Conservation (phyloP, 176 grass and related monocot species). For the Oropetium thomaeum region DNA sequence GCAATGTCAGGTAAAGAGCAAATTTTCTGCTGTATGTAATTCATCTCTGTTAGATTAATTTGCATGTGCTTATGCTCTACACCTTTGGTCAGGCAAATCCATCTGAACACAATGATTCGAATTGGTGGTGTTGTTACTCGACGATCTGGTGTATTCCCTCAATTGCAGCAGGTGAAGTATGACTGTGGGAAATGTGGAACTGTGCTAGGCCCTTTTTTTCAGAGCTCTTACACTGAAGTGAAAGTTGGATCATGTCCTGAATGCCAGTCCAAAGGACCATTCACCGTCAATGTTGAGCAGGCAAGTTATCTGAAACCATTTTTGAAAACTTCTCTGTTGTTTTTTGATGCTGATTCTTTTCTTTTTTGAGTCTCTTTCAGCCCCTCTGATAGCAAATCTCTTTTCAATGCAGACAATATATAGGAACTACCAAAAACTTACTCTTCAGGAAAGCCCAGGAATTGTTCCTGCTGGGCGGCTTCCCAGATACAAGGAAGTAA, state of each 20-base stretch:
- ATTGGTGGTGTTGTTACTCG: conserved; percentile 96
- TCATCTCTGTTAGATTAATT: neutral
- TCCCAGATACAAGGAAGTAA: conserved; percentile 99
- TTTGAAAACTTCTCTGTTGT: neutral
- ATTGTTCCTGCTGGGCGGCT: conserved; percentile 96
- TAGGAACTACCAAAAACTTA: conserved; percentile 96
- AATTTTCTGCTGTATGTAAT: conserved; percentile 1
- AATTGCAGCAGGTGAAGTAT: conserved; percentile 96
- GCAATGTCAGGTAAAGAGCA: conserved; percentile 72
- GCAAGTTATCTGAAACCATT: conserved; percentile 26
- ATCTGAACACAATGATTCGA: conserved; percentile 98
- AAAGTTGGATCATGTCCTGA: conserved; percentile 94
- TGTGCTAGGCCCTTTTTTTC: conserved; percentile 91
- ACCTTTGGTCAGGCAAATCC: conserved; percentile 69
- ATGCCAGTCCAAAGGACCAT: conserved; percentile 95
- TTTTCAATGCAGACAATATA: conserved; percentile 74
- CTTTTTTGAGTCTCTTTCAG: neutral
- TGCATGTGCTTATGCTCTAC: conserved; percentile 11
- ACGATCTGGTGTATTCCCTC: conserved; percentile 87
- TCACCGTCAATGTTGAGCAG: conserved; percentile 95
- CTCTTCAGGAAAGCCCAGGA: conserved; percentile 95
- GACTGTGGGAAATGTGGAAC: conserved; percentile 93
- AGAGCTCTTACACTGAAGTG: conserved; percentile 95
- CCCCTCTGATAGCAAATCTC: neutral
- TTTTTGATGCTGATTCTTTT: conserved; percentile 8